Base-by-base conservation (phyloP, 2,329 filamentous ascomycete genomes). In the Hypomyces perniciosus region DNA sequence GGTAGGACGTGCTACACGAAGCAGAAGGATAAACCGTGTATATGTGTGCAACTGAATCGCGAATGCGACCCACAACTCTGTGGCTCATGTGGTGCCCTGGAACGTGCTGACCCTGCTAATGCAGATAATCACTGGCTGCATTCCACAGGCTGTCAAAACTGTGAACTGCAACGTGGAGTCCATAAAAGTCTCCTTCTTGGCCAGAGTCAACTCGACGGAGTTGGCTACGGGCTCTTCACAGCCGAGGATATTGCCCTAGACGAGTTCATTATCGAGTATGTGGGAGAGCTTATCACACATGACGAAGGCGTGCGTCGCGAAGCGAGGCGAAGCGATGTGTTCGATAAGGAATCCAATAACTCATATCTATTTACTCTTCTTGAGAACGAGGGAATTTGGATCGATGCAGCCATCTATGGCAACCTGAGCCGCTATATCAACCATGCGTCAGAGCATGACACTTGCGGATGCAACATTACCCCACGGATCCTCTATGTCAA, bases 381-480 rank as follows among this genome's bases (percentile, higher is more conserved):
- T 12, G 79, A 83, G 52, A 71, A 78, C 20, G 79, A 82, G 56
- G 79, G 79, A 39, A 81, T 80, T 37, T 83, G 79, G 80, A 78
- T 93, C 13, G 89, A 93, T 62, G 84, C 84, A 6, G 87, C 85
- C 20, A 82, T 83, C 39, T 86, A 86, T 56, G 88, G 88, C 46
- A 93, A 92, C 64, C 83, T 91, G 56, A 84, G 86, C 43, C 82
- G 89, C 4, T 93, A 90, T 68, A 89, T 93, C 65, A 93, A 95
- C 65, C 87, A 92, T 59, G 84, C 86, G 10, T 75, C 76, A 1
- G 72, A 75, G 44, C 65, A 67, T 41, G 71, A 75, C 54, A 71
- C 72, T 54, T 60, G 72, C 56, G 63, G 86, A 48, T 83, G 84
- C 62, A 81, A 84, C 56, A 79, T 83, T 53, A 77, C 72, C 12